Base-by-base conservation (phyloP, 1,139 yeast genomes). In the Sugiyamaella japonica region DNA sequence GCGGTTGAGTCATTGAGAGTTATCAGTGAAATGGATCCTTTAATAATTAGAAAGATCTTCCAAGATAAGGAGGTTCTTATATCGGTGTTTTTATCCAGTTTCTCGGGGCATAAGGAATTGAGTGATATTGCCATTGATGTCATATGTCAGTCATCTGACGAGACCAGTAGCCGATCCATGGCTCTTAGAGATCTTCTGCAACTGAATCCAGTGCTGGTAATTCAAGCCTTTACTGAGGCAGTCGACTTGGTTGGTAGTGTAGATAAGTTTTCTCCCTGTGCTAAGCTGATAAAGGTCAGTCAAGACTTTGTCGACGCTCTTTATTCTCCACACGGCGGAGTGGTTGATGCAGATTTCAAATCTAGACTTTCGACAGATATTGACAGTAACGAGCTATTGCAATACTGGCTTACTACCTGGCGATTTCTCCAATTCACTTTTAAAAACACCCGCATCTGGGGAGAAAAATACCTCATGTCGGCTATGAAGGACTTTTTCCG, bases 401-500 rank as follows among this genome's bases (percentile, higher is more conserved):
- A 68, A 34, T 79, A 83, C 52, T 91, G 98, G 98, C 74, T 73
- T 16, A 63, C 72, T 13, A 76, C 83, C 40, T 91, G 98, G 97
- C 67, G 67, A 12, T 86, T 88, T 61, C 71, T 91, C 59, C 81
- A 81, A 46, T 78, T 85, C 77, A 79, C 89, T 2, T 90, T 86
- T 62, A 75, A 76, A 43, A 78, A 81, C 54, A 88, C 96, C 1
- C 74, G 87, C 20, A 68, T 70, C 7, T 91, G 98, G 98, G 89
- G 95, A 0, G 60, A 61, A 3, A 72, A 74, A 39, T 85, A 83
- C 64, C 81, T 80, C 47, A 75, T 82, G 36, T 77, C 77, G 0
- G 79, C 79, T 50, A 75, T 89, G 66, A 78, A 86, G 49, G 95
- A 88, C 59, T 90, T 89, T 62, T 88, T 97, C 15, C 81, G 96